phyloP scores from a whole-genome alignment of 345 rosid species.

The Kandelia obovata region DNA sequence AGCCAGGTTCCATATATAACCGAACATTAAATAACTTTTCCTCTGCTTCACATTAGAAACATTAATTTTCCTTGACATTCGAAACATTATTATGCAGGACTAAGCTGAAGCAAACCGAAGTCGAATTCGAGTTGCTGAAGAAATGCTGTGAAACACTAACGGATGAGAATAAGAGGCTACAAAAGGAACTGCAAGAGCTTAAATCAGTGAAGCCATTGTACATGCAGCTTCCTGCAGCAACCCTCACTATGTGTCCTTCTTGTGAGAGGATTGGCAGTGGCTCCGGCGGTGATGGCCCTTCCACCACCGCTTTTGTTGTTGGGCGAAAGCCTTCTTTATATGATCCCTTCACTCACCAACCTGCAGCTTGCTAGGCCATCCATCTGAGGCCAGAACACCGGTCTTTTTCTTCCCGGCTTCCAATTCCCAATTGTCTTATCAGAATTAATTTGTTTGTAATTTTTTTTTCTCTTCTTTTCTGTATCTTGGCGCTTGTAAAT shows the following conservation, averaged over 20 bases:
- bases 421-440: neutral
- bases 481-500: too few species aligned
- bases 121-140: constrained; percentile 45
- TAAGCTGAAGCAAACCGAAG: constrained; percentile 56
- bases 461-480: neutral
- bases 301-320: neutral
- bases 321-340: neutral
- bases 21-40: neutral
- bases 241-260: constrained; percentile 15
- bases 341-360: neutral
- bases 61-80: neutral
- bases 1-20: constrained; percentile 2
- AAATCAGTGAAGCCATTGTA: constrained; percentile 4
- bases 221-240: constrained; percentile 4
- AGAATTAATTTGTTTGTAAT: neutral
- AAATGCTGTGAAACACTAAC: constrained; percentile 45
- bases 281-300: neutral
- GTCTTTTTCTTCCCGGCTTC: neutral
- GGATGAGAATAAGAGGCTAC: constrained; percentile 48
- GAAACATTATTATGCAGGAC: constrained; percentile 13
- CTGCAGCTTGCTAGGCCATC: neutral
- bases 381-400: neutral
- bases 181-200: constrained; percentile 48
- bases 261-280: constrained; percentile 7
- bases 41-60: neutral